Percentiles rank a stretch among this genome's conserved stretches.
These are phyloP conservation scores for Pseudotsuga menziesii DNA, from an alignment of 75 land plant genomes.

Conservation along the genomic window DNA sequence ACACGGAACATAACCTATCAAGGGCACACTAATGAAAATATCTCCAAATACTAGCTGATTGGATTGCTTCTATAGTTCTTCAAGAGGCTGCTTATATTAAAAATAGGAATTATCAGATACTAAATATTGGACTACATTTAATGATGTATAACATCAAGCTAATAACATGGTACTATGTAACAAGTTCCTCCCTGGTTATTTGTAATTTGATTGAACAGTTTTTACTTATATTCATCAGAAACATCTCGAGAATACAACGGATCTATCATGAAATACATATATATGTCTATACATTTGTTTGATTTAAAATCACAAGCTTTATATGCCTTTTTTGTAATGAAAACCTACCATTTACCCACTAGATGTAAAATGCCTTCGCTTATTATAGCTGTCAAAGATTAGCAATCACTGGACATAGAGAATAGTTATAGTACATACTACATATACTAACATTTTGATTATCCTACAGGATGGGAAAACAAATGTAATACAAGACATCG, in stretches of 20 bases:
- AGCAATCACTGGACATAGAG: background rate
- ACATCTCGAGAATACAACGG: background rate
- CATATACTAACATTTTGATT: background rate
- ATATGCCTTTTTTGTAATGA: background rate
- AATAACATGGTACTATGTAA: background rate
- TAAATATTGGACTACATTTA: background rate
- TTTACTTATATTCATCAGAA: background rate
- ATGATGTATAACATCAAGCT: background rate
- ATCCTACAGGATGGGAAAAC: too few relatives aligned
- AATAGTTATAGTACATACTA: background rate
- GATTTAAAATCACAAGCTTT: background rate
- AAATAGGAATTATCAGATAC: too few relatives aligned
- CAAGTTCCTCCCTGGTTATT: too few relatives aligned
- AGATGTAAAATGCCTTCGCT: constrained; percentile 3
- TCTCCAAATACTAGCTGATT: background rate
- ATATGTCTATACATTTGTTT: too few relatives aligned
- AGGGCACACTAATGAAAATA: background rate
- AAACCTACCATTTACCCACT: background rate
- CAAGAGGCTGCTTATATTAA: too few relatives aligned
- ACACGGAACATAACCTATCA: background rate
- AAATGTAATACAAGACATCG: too few relatives aligned
- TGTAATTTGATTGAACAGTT: too few relatives aligned
- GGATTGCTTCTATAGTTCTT: background rate
- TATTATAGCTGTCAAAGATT: constrained; percentile 9
- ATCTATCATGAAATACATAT: background rate